phyloP scores from a whole-genome alignment of 2,329 filamentous ascomycete species.

The Ophiostoma ips region DNA sequence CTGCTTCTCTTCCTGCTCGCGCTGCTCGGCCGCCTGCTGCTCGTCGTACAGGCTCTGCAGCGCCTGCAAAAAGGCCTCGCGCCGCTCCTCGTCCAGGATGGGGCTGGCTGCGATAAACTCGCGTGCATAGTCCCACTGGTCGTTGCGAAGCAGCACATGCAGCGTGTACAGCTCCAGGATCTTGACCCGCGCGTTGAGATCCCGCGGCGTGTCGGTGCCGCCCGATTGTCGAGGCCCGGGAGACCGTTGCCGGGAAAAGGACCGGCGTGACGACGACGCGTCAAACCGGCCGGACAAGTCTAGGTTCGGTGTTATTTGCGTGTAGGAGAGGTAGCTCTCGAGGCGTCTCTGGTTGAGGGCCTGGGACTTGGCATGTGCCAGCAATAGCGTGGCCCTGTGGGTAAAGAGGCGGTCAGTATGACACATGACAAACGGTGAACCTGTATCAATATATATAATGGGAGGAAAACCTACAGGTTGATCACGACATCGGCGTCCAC shows the following conservation, averaged over 20 bases:
- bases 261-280: constrained; percentile 24
- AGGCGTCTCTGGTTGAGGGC: constrained; percentile 72
- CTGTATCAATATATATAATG: too few relatives aligned
- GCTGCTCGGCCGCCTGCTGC: constrained; percentile 56
- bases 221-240: constrained; percentile 25
- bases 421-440: constrained; percentile 1
- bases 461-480: constrained; percentile 49
- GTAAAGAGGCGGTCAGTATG: constrained; percentile 14
- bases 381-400: constrained; percentile 69
- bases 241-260: constrained; percentile 19
- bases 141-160: constrained; percentile 83
- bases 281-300: constrained; percentile 52
- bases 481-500: constrained; percentile 93
- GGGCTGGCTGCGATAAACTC: constrained; percentile 82
- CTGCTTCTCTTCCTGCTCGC: constrained; percentile 44
- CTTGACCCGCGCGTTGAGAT: constrained; percentile 73
- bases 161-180: constrained; percentile 91
- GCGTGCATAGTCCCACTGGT: constrained; percentile 89
- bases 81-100: constrained; percentile 80
- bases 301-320: constrained; percentile 51
- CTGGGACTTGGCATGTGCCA: constrained; percentile 81
- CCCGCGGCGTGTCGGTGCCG: constrained; percentile 69
- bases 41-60: constrained; percentile 75
- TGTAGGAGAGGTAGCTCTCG: constrained; percentile 75
- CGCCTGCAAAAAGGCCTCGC: constrained; percentile 78